These are phyloP conservation scores for Blastomyces gilchristii DNA, from an alignment of 2,329 filamentous ascomycete genomes.

Conservation along the genomic window DNA sequence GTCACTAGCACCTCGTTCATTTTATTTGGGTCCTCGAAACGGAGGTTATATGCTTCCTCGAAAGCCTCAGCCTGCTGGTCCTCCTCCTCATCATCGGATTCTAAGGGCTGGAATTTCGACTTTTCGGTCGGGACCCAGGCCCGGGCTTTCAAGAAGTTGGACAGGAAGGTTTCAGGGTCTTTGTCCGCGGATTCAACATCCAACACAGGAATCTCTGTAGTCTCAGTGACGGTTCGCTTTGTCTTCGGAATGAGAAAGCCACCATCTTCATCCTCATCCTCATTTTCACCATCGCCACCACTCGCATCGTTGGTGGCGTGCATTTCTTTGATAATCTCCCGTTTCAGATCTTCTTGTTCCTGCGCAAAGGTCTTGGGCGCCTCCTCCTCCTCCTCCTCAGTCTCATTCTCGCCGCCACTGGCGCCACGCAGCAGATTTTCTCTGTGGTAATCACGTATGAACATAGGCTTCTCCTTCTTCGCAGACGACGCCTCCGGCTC, in stretches of 20 bases:
- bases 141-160: conserved; percentile 84
- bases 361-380: conserved; percentile 62
- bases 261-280: conserved; percentile 53
- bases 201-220: conserved; percentile 44
- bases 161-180: conserved; percentile 85
- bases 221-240: conserved; percentile 28
- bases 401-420: conserved; percentile 35
- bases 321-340: conserved; percentile 68
- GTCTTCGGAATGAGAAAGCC: conserved; percentile 66
- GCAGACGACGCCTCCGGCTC: conserved; percentile 18
- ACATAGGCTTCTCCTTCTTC: conserved; percentile 77
- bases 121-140: conserved; percentile 70
- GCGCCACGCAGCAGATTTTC: conserved; percentile 70
- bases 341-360: conserved; percentile 77
- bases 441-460: conserved; percentile 80
- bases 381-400: conserved; percentile 46
- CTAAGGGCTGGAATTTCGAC: conserved; percentile 66
- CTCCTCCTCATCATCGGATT: conserved; percentile 79
- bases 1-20: conserved; percentile 80
- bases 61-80: conserved; percentile 70
- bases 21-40: conserved; percentile 84
- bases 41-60: conserved; percentile 87
- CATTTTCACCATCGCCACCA: conserved; percentile 39
- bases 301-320: conserved; percentile 48
- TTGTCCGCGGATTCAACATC: conserved; percentile 70